These are phyloP conservation scores for Trypanosoma lewisi DNA, from an alignment of 208 protist species.

Conservation along the genomic window DNA sequence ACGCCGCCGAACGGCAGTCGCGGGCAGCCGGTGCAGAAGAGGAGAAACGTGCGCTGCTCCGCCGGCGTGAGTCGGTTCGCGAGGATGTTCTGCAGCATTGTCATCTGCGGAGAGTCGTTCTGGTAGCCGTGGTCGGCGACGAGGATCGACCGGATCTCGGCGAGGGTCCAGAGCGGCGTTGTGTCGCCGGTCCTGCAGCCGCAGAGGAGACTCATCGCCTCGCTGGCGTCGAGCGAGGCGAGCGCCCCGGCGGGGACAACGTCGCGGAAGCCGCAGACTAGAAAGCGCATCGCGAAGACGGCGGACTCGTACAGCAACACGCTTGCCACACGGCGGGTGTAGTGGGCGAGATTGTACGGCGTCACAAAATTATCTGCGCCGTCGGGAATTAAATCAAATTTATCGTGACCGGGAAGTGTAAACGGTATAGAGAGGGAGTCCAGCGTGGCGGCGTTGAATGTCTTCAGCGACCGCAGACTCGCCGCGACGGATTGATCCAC, in stretches of 20 bases:
- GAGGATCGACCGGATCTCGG: constrained; percentile 73
- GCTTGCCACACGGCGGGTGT: constrained; percentile 55
- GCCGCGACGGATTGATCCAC: constrained; percentile 54
- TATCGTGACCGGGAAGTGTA: constrained; percentile 77
- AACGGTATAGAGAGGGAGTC: constrained; percentile 70
- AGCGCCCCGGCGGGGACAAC: constrained; percentile 76
- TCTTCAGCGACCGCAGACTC: constrained; percentile 44
- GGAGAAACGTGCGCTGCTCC: constrained; percentile 86
- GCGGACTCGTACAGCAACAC: constrained; percentile 75
- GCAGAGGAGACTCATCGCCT: constrained; percentile 67
- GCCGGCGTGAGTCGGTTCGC: constrained; percentile 54
- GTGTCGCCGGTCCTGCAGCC: constrained; percentile 40
- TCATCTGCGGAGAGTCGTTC: constrained; percentile 76
- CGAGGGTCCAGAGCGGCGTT: constrained; percentile 74
- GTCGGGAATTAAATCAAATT: constrained; percentile 51
- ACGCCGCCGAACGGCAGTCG: constrained; percentile 85
- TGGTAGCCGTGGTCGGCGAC: constrained; percentile 90
- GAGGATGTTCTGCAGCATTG: constrained; percentile 70
- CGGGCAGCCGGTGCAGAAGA: constrained; percentile 90
- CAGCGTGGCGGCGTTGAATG: constrained; percentile 38
- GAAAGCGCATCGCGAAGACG: constrained; percentile 57
- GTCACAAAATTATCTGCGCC: constrained; percentile 50
- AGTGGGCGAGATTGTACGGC: constrained; percentile 49
- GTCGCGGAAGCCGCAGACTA: constrained; percentile 65
- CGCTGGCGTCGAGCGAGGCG: constrained; percentile 44